Evolutionary conservation across 2,329 filamentous ascomycete species (phyloP).

Genomic region (Fusarium albosuccineum): DNA sequence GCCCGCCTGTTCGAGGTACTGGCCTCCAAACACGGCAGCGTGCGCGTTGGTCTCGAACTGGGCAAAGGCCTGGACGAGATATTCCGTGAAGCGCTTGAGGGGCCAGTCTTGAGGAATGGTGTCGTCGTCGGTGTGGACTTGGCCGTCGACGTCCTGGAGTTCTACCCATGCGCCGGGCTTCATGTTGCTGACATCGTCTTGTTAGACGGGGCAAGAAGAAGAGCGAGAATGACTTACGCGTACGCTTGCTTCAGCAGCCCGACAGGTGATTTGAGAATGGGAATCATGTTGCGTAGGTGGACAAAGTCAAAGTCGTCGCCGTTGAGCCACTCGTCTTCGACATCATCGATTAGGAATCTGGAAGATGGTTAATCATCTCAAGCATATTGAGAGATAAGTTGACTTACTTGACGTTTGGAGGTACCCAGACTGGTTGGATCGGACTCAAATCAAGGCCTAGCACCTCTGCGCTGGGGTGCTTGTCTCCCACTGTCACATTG

Average conservation of each 20-base stretch:
- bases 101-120: constrained; percentile 51
- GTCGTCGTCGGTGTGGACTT: constrained; percentile 54
- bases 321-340: constrained; percentile 60
- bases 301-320: constrained; percentile 68
- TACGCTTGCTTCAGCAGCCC: constrained; percentile 47
- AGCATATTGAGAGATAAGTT: fast-evolving
- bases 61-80: constrained; percentile 53
- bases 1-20: constrained; percentile 54
- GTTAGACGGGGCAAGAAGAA: too few species aligned
- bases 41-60: constrained; percentile 54
- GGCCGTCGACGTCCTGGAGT: constrained; percentile 60
- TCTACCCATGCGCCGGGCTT: constrained; percentile 62
- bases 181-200: constrained; percentile 47
- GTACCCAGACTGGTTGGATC: constrained; percentile 68
- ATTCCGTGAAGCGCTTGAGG: constrained; percentile 51
- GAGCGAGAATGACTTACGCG: constrained; percentile 43
- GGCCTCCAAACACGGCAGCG: constrained; percentile 53
- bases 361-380: constrained; percentile 49
- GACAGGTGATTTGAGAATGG: constrained; percentile 52
- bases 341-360: constrained; percentile 54
- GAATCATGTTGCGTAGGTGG: constrained; percentile 68
- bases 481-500: constrained; percentile 50
- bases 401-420: constrained; percentile 53
- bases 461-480: constrained; percentile 59
- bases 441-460: constrained; percentile 67